Evolutionary conservation across 805 yeast genomes (phyloP).

Genomic region (Cyberlindnera sargentensis): DNA sequence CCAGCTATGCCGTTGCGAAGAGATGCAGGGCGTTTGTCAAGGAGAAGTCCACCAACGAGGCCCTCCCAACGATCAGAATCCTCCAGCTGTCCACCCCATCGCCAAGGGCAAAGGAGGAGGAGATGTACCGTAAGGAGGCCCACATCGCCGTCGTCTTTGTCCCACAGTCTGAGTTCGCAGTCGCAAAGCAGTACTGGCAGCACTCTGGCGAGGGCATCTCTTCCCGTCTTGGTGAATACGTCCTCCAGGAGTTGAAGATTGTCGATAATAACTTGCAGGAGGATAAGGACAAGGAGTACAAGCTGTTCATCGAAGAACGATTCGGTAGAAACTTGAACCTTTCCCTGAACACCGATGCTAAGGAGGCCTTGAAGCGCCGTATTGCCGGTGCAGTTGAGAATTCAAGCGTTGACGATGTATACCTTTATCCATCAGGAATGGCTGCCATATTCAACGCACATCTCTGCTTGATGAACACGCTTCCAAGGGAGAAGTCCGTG

Average conservation of each 20-base stretch:
- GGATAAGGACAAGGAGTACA: slow-evolving; percentile 44
- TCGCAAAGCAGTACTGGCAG: slow-evolving; percentile 92
- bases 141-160: slow-evolving; percentile 68
- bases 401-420: slow-evolving; percentile 57
- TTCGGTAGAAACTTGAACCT: slow-evolving; percentile 86
- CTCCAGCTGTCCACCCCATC: slow-evolving; percentile 67
- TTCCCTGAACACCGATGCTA: slow-evolving; percentile 69
- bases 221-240: slow-evolving; percentile 82
- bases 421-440: slow-evolving; percentile 88
- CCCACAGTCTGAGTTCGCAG: slow-evolving; percentile 51
- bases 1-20: slow-evolving; percentile 72
- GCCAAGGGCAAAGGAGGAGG: slow-evolving; percentile 55
- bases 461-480: slow-evolving; percentile 36
- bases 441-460: slow-evolving; percentile 84
- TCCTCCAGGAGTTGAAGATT: slow-evolving; percentile 50
- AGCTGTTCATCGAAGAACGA: slow-evolving; percentile 75
- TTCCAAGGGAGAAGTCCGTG: slow-evolving; percentile 50
- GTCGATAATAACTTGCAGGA: slow-evolving; percentile 25
- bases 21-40: slow-evolving; percentile 77
- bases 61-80: slow-evolving; percentile 43
- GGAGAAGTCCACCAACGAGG: slow-evolving; percentile 25
- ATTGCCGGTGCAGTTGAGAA: slow-evolving; percentile 52
- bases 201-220: slow-evolving; percentile 97
- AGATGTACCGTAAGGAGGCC: slow-evolving; percentile 53
- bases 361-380: slow-evolving; percentile 62